Evolutionary conservation across 495 filamentous ascomycete species (phyloP).

Genomic region (Hypoxylon cercidicola): DNA sequence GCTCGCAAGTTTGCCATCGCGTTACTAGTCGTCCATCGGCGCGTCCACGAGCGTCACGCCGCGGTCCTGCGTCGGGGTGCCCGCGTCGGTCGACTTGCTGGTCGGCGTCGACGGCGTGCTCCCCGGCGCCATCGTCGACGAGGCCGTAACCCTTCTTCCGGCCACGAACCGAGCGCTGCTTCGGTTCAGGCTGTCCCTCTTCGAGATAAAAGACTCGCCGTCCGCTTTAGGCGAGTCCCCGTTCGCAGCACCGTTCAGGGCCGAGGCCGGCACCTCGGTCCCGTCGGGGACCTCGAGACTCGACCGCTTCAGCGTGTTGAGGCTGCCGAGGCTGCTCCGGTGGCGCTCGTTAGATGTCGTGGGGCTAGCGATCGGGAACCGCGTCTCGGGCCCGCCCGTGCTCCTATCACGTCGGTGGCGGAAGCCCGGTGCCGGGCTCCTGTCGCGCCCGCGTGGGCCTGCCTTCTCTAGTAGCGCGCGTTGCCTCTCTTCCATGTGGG

Average conservation of each 20-base stretch:
- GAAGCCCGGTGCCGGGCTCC: conserved; percentile 75
- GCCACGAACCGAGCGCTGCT: conserved; percentile 56
- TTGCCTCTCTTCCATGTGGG: conserved; percentile 90
- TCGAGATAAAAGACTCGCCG: conserved; percentile 50
- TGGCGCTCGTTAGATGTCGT: conserved; percentile 62
- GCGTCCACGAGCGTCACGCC: conserved; percentile 84
- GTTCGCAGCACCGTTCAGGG: conserved; percentile 51
- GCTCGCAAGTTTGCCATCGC: conserved; percentile 17
- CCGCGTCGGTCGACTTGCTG: conserved; percentile 39
- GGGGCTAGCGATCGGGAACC: conserved; percentile 87
- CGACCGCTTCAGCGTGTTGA: conserved; percentile 51
- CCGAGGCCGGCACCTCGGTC: conserved; percentile 49
- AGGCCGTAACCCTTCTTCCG: conserved; percentile 51
- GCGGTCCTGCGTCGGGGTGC: conserved; percentile 46
- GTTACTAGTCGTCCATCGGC: conserved; percentile 81
- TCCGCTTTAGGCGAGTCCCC: conserved; percentile 57
- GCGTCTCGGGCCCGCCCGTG: conserved; percentile 78
- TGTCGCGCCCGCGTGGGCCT: conserved; percentile 71
- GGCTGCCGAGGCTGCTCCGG: conserved; percentile 51
- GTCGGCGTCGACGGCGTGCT: conserved; percentile 42
- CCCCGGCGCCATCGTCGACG: conserved; percentile 27
- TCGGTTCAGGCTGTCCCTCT: conserved; percentile 63
- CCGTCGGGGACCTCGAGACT: conserved; percentile 61
- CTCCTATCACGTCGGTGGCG: conserved; percentile 80
- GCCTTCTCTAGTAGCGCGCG: conserved; percentile 78